Percentiles rank a stretch among this genome's conserved stretches.
Evolutionary conservation across 1,284 basidiomycete genomes (phyloP).

Genomic region (Leccinum griseonigrum): DNA sequence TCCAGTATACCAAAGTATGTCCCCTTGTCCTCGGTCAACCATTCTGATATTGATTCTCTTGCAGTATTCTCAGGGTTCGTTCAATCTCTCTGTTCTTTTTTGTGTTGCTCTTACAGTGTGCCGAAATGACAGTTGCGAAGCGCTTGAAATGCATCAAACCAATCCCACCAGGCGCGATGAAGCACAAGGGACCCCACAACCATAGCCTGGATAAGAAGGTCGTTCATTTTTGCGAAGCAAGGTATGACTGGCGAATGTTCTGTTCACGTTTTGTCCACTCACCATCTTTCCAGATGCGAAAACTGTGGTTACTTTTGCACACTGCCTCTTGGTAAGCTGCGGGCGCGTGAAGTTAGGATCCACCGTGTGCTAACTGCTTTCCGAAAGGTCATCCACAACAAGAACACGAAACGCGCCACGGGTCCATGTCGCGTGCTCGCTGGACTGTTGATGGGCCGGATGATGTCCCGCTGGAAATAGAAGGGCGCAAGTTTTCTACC

Average conservation of each 20-base stretch:
- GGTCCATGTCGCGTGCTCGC: constrained; percentile 55
- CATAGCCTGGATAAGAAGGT: constrained; percentile 43
- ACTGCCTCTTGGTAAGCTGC: constrained; percentile 47
- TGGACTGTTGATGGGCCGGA: constrained; percentile 58
- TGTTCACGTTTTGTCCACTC: neutral
- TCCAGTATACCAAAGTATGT: constrained; percentile 48
- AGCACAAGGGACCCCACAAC: constrained; percentile 46
- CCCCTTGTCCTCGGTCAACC: neutral
- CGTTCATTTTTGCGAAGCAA: constrained; percentile 51
- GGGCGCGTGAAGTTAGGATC: neutral
- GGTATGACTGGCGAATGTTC: constrained; percentile 27
- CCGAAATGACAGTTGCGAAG: constrained; percentile 39
- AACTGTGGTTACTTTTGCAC: constrained; percentile 61
- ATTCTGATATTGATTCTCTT: neutral
- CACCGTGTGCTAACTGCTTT: neutral
- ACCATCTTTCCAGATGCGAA: constrained; percentile 40
- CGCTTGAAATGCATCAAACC: constrained; percentile 46
- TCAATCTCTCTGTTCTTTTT: neutral
- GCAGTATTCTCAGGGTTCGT: constrained; percentile 31
- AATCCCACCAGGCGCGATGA: constrained; percentile 41
- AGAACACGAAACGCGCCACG: constrained; percentile 62
- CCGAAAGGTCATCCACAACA: constrained; percentile 53
- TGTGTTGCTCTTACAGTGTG: neutral
- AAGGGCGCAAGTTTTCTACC: too few species aligned
- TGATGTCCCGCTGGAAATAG: constrained; percentile 15